Percentiles rank a stretch among this genome's conserved stretches.
These are phyloP conservation scores for Sisymbrium altissimum DNA, from an alignment of 345 rosid genomes.

Conservation along the genomic window DNA sequence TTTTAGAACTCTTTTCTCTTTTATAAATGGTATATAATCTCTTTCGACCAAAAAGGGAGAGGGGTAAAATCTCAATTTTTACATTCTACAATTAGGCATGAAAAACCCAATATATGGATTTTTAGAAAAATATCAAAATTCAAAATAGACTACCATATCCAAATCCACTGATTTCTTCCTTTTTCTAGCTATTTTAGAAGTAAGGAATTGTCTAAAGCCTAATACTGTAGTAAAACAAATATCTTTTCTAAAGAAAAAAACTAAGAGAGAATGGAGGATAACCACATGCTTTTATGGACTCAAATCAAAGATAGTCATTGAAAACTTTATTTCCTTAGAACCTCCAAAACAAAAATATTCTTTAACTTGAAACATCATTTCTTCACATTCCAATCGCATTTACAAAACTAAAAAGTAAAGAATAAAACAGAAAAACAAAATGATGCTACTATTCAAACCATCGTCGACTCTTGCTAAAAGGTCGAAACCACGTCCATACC, in stretches of 20 bases:
- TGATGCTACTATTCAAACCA: slow-evolving; percentile 36
- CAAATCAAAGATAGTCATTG: slow-evolving; percentile 1
- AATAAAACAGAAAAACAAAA: background rate
- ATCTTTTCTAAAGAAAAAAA: background rate
- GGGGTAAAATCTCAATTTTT: background rate
- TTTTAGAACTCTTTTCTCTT: background rate
- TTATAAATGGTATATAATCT: background rate
- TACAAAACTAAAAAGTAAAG: background rate
- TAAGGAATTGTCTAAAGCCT: background rate
- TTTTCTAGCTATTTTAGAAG: background rate
- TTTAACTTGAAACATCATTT: background rate
- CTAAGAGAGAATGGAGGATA: background rate
- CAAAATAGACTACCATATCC: background rate
- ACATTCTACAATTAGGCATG: background rate
- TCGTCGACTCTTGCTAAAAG: slow-evolving; percentile 21
- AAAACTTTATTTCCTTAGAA: slow-evolving; percentile 5
- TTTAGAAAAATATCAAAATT: background rate
- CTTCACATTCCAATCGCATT: slow-evolving; percentile 5
- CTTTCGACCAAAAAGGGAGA: background rate
- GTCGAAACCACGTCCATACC: slow-evolving; percentile 34
- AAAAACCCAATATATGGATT: background rate
- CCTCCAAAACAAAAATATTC: background rate
- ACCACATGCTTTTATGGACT: background rate
- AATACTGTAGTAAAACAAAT: background rate
- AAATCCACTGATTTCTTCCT: background rate